Percentiles rank a stretch among this genome's conserved stretches.
Conservation (phyloP, 306 rosid genomes). For the Boehmeria nivea region DNA sequence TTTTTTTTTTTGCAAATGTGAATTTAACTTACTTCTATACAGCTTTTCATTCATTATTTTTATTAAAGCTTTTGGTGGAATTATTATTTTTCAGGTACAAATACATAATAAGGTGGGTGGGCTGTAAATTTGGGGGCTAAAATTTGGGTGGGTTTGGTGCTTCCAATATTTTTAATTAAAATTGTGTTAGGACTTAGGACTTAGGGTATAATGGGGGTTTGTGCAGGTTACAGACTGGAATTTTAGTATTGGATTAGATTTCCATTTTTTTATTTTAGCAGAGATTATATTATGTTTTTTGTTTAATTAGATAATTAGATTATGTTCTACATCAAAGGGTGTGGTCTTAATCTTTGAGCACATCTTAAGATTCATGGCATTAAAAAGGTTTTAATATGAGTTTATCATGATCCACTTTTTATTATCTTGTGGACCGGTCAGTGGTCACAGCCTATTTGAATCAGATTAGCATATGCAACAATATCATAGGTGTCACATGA, state of each 20-base stretch:
- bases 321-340: no score
- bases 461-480: constrained; percentile 16
- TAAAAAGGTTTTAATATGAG: no score
- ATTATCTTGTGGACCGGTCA: no score
- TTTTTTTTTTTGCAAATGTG: no score
- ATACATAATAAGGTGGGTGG: neutral
- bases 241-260: constrained; percentile 1
- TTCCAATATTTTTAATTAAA: neutral
- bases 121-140: neutral
- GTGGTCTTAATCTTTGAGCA: no score
- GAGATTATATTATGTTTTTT: no score
- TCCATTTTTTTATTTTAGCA: no score
- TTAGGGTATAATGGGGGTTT: neutral
- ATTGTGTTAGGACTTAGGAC: neutral
- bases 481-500: constrained; percentile 25
- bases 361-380: no score
- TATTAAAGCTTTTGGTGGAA: neutral
- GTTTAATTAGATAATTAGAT: no score
- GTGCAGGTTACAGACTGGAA: constrained; percentile 2
- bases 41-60: no score
- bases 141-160: constrained; percentile 5
- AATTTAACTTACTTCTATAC: no score
- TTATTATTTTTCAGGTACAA: neutral
- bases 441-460: constrained; percentile 2
- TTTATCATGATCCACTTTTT: neutral